Conservation (phyloP, 2,329 filamentous ascomycete species). For the Epichloe uncinata region DNA sequence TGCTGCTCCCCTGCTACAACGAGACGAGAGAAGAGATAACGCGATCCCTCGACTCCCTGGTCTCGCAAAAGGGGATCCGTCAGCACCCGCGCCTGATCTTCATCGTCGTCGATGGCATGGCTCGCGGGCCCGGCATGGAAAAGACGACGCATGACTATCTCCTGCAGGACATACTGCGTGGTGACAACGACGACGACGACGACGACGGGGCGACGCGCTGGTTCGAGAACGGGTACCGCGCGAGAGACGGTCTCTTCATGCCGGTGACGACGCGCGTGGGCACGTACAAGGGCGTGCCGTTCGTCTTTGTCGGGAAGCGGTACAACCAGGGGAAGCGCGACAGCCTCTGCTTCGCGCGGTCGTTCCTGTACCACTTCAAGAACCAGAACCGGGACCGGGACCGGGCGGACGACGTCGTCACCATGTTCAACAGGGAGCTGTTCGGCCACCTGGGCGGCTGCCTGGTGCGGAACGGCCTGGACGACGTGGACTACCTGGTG, state of each 20-base stretch:
- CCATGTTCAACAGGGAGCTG: conserved; percentile 32
- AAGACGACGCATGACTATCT: conserved; percentile 36
- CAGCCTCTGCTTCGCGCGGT: conserved; percentile 34
- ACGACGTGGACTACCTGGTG: conserved; percentile 27
- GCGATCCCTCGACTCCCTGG: conserved; percentile 31
- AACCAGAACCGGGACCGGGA: conserved; percentile 9
- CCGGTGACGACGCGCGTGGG: conserved; percentile 30
- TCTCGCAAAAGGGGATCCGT: conserved; percentile 28
- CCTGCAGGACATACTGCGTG: conserved; percentile 28
- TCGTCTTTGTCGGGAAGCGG: conserved; percentile 33
- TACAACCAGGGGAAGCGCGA: conserved; percentile 38
- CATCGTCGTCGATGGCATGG: conserved; percentile 35
- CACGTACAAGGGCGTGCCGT: conserved; percentile 31
- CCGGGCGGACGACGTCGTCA: conserved; percentile 26
- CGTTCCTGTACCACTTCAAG: conserved; percentile 35
- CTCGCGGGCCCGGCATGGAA: conserved; percentile 30
- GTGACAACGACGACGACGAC: conserved; percentile 17
- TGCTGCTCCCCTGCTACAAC: conserved; percentile 36
- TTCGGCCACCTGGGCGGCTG: conserved; percentile 27
- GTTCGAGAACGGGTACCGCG: conserved; percentile 31
- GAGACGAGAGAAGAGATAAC: conserved; percentile 30
- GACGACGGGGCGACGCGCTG: conserved; percentile 18
- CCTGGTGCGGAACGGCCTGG: conserved; percentile 24
- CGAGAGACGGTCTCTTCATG: conserved; percentile 32
- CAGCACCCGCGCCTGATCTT: conserved; percentile 30